Base-by-base conservation (phyloP, 306 rosid genomes). In the Cucurbita argyrosperma region DNA sequence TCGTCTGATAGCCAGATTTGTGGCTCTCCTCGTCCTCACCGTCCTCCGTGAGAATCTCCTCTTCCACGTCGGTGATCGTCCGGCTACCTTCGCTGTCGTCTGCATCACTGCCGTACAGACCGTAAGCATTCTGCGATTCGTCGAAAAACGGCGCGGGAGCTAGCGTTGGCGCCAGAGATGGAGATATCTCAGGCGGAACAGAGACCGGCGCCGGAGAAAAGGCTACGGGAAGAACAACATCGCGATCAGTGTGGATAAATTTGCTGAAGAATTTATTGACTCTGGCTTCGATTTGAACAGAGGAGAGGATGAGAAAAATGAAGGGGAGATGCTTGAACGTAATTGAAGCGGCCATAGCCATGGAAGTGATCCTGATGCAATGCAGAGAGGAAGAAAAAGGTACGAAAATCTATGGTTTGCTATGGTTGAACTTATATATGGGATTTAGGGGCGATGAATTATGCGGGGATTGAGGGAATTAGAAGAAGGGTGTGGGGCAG, bases 381-480 rank as follows among this genome's bases (percentile, higher is more conserved):
- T 53, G 78, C 4, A 76, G 49, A 55, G 35, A 42, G 2, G 12
- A 45, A 5, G 26, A 49, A 40, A 61, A 45, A 63, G 56, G 54
- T 52, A 69, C 64, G 69, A 13, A 61, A 51, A 42, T 65, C 23
- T 71, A 13, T 10, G 77, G 53, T 47, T 39, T 49, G 65, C 21
- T 63, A 39, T 8, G 40, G 74, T 11, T 76, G 67, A 72, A 74
- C 82, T 87, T 87, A 84, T 87, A 85, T 68, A 79, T 42, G 7
- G 46, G 8, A 42, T 2, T 50, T 50, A 50, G 5, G 54, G 73
- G 70, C 84, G 80, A 46, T 49, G 63, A 76, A 80, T 84, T 76
- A 72, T 84, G 97, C 92, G 90, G 1, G 78, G 89, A 85, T 87
- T 88, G 88, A 81, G 95, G 95, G 78, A 77, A 51, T 65, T 53